Conservation (phyloP, 1,139 yeast species). For the Diutina neorugosa region DNA sequence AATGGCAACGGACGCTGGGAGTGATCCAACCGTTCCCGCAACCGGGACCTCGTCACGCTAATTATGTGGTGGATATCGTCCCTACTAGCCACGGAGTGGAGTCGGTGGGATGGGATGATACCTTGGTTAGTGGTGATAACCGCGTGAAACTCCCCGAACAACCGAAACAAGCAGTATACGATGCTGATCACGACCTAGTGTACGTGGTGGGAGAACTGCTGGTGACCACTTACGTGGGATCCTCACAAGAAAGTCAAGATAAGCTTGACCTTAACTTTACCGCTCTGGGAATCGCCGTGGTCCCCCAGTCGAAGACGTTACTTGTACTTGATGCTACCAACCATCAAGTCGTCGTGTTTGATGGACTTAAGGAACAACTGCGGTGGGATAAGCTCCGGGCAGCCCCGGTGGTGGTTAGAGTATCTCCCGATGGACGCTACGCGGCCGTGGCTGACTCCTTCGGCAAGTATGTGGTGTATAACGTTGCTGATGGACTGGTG, state of each 20-base stretch:
- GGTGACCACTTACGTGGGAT: slow-evolving; percentile 15
- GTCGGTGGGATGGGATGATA: slow-evolving; percentile 85
- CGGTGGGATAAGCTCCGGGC: slow-evolving; percentile 34
- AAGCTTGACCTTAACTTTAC: slow-evolving; percentile 20
- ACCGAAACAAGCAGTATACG: slow-evolving; percentile 41
- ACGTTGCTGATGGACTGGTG: slow-evolving; percentile 38
- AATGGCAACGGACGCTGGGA: slow-evolving; percentile 30
- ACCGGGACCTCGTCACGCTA: slow-evolving; percentile 30
- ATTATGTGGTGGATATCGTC: slow-evolving; percentile 40
- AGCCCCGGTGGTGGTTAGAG: slow-evolving; percentile 47
- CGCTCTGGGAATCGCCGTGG: slow-evolving; percentile 28
- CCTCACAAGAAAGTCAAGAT: slow-evolving; percentile 9
- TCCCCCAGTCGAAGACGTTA: slow-evolving; percentile 18
- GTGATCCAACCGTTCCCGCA: neutral
- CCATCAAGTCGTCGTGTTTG: slow-evolving; percentile 20
- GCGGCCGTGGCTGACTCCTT: slow-evolving; percentile 79
- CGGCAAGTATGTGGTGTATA: slow-evolving; percentile 72
- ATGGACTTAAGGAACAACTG: slow-evolving; percentile 10
- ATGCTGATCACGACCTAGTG: slow-evolving; percentile 11
- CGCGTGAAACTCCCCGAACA: slow-evolving; percentile 37
- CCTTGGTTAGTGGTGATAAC: slow-evolving; percentile 35
- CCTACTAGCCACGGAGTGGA: slow-evolving; percentile 19
- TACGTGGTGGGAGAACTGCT: slow-evolving; percentile 39
- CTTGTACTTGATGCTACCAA: slow-evolving; percentile 40
- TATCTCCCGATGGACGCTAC: slow-evolving; percentile 58